These are phyloP conservation scores for Boletus eberwhitei DNA, from an alignment of 768 basidiomycete genomes.

Conservation along the genomic window DNA sequence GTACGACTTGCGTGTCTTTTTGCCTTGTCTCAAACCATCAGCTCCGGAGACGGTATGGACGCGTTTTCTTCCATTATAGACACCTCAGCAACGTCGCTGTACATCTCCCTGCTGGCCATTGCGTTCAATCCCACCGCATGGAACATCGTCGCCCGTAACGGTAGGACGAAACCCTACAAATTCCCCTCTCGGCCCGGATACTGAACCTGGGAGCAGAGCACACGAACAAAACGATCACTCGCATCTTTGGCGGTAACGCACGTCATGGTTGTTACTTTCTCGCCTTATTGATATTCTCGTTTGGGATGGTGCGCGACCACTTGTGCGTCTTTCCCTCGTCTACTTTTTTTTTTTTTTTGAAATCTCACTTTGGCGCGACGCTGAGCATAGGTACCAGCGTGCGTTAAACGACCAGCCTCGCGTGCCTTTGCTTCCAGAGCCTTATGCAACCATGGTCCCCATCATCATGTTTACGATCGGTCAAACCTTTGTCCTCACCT, in stretches of 20 bases:
- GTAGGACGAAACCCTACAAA: constrained; percentile 39
- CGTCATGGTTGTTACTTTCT: constrained; percentile 83
- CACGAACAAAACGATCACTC: constrained; percentile 84
- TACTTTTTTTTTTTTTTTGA: too few species aligned
- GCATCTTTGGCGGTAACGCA: constrained; percentile 72
- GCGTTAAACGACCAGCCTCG: constrained; percentile 79
- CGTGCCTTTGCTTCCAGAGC: constrained; percentile 59
- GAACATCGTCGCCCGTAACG: constrained; percentile 94
- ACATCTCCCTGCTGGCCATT: constrained; percentile 64
- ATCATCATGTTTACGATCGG: constrained; percentile 63
- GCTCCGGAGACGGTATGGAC: constrained; percentile 15
- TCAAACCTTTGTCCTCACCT: constrained; percentile 81
- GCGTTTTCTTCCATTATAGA: constrained; percentile 45
- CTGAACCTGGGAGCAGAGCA: constrained; percentile 48
- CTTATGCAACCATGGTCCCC: constrained; percentile 59
- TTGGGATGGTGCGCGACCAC: constrained; percentile 82
- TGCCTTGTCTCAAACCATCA: neutral
- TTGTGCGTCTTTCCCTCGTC: constrained; percentile 52
- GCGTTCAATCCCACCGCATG: constrained; percentile 92
- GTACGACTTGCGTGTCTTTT: neutral
- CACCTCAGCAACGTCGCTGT: constrained; percentile 60
- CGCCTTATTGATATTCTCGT: constrained; percentile 76
- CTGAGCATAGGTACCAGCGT: constrained; percentile 56
- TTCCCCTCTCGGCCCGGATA: neutral
- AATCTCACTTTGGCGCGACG: neutral